Evolutionary conservation across 352 stramenopile genomes (phyloP).

Genomic region (Globisporangium cederbergense): DNA sequence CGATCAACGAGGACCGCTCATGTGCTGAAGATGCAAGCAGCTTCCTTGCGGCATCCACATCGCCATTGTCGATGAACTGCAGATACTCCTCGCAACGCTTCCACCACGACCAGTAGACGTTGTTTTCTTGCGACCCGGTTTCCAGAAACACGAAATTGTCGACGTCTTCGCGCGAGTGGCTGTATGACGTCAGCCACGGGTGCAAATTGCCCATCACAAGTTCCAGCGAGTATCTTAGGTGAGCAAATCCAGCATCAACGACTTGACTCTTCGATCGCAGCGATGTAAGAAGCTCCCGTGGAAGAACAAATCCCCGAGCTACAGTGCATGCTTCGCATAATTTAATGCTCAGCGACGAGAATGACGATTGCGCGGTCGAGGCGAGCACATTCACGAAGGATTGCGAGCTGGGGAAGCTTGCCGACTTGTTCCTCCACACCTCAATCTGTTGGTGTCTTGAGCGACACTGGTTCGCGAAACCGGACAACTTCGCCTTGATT

Average conservation of each 20-base stretch:
- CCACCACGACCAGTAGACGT: slow-evolving; percentile 52
- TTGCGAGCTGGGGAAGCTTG: slow-evolving; percentile 20
- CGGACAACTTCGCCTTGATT: slow-evolving; percentile 21
- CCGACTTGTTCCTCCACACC: slow-evolving; percentile 29
- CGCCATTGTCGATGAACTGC: background rate
- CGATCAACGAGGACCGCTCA: background rate
- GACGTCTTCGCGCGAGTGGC: slow-evolving; percentile 29
- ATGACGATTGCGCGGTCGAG: slow-evolving; percentile 19
- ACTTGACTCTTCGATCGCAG: slow-evolving; percentile 28
- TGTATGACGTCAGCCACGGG: slow-evolving; percentile 40
- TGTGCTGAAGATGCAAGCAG: slow-evolving; percentile 3
- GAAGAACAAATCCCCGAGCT: slow-evolving; percentile 5
- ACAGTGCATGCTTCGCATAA: slow-evolving; percentile 14
- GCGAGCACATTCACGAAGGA: background rate
- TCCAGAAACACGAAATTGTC: slow-evolving; percentile 32
- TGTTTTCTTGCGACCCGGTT: slow-evolving; percentile 21
- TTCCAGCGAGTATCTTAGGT: slow-evolving; percentile 26
- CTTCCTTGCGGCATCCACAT: background rate
- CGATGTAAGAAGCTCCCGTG: slow-evolving; percentile 21
- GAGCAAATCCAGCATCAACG: slow-evolving; percentile 32
- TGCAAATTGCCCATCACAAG: slow-evolving; percentile 25
- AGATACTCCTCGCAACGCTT: slow-evolving; percentile 21
- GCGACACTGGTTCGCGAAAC: slow-evolving; percentile 48
- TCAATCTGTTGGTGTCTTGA: slow-evolving; percentile 48
- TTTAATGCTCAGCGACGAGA: slow-evolving; percentile 18